These are phyloP conservation scores for Scheffersomyces stambukii DNA, from an alignment of 1,139 yeast genomes.

Conservation along the genomic window DNA sequence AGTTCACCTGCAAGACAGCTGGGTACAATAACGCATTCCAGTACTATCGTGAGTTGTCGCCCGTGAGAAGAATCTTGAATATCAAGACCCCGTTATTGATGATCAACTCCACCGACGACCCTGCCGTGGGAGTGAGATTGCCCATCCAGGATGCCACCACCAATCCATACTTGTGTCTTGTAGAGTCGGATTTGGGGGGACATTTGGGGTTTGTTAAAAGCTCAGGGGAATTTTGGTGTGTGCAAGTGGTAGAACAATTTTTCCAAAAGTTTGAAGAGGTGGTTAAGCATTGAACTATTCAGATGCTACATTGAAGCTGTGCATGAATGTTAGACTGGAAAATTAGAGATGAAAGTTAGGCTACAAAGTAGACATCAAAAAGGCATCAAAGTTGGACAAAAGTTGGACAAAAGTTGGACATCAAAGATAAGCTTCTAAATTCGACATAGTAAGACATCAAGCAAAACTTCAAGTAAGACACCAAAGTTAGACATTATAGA, in stretches of 20 bases:
- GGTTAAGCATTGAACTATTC: conserved; percentile 8
- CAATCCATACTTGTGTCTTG: conserved; percentile 33
- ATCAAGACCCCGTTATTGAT: conserved; percentile 67
- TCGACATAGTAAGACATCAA: too few species aligned
- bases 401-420: too few species aligned
- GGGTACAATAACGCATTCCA: conserved; percentile 70
- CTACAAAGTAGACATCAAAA: too few species aligned
- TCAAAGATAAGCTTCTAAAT: too few species aligned
- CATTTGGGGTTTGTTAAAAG: conserved; percentile 55
- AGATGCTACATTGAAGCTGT: too few species aligned
- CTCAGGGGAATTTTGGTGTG: conserved; percentile 70
- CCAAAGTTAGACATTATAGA: too few species aligned
- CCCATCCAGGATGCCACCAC: conserved; percentile 23
- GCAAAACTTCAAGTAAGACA: too few species aligned
- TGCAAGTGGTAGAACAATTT: conserved; percentile 58
- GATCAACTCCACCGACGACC: conserved; percentile 77
- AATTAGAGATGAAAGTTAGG: too few species aligned
- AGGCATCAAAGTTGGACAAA: too few species aligned
- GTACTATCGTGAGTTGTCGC: conserved; percentile 69
- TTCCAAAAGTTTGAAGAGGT: conserved; percentile 46
- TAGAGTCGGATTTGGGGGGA: conserved; percentile 55
- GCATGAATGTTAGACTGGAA: too few species aligned
- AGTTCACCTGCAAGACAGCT: conserved; percentile 66
- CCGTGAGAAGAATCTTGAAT: conserved; percentile 50
- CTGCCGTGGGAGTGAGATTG: conserved; percentile 57